phyloP scores from a whole-genome alignment of 148 eudicot genomes.

The Chenopodium berlandieri region DNA sequence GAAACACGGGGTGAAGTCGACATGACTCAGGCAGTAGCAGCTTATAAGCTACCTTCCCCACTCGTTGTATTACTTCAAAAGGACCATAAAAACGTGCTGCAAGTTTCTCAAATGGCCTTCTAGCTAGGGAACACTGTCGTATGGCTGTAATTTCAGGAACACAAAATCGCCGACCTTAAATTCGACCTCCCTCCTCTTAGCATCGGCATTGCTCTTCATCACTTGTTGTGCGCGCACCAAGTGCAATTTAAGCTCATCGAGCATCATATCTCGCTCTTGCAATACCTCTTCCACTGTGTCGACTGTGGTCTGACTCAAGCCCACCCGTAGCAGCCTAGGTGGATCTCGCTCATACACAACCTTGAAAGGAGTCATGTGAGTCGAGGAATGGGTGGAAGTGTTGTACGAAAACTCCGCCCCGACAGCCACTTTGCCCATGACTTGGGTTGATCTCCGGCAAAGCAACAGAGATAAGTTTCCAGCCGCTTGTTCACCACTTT shows the following conservation, averaged over 20 bases:
- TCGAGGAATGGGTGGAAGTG: background rate
- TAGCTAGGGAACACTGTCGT: background rate
- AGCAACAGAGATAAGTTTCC: background rate
- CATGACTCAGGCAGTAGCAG: background rate
- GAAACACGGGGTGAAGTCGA: background rate
- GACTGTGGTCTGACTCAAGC: background rate
- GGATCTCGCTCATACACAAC: background rate
- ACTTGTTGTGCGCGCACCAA: background rate
- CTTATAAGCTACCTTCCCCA: background rate
- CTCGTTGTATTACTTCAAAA: background rate
- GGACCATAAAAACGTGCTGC: background rate
- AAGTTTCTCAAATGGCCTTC: background rate
- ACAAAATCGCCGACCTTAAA: background rate
- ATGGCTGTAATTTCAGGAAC: background rate
- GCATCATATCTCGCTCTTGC: background rate
- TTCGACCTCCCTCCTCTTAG: background rate
- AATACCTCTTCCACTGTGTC: background rate
- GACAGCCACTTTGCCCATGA: background rate
- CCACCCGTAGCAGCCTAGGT: background rate
- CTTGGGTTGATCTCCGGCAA: background rate
- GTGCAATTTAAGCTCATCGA: background rate
- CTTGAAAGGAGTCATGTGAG: background rate
- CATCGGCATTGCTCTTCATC: background rate
- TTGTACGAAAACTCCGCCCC: background rate
- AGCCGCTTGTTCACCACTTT: background rate